A percentile compares a stretch with the other conserved stretches of the same genome.
phyloP scores from a whole-genome alignment of 306 rosid species.

The Prosopis cineraria region DNA sequence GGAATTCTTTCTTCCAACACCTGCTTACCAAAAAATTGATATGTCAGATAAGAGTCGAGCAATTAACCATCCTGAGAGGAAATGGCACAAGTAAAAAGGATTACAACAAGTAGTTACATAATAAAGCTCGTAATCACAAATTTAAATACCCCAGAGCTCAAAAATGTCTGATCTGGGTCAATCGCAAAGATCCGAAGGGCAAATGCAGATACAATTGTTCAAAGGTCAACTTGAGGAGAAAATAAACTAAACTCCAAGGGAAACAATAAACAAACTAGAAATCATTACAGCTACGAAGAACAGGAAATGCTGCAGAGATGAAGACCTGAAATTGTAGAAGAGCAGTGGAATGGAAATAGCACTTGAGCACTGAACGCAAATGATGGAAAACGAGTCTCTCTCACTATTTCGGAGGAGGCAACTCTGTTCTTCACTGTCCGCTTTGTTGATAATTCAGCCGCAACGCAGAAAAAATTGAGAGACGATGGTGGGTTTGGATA shows the following conservation, averaged over 20 bases:
- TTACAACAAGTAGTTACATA: conserved; percentile 2
- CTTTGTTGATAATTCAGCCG: conserved; percentile 8
- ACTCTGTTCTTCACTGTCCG: not conserved
- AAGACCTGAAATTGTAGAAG: conserved; percentile 38
- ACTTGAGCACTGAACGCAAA: conserved; percentile 32
- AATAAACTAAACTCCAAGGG: not conserved
- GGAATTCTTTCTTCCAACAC: conserved; percentile 44
- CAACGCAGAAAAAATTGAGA: not conserved
- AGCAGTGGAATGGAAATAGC: conserved; percentile 28
- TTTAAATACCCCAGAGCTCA: not conserved
- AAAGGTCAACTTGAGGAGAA: conserved; percentile 27
- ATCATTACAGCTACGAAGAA: conserved; percentile 9
- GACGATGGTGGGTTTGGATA: not conserved
- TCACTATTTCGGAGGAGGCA: conserved; percentile 14
- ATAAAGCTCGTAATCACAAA: not conserved
- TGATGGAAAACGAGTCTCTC: conserved; percentile 29
- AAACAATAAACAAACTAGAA: conserved; percentile 16
- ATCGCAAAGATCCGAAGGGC: conserved; percentile 11
- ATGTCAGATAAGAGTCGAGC: conserved; percentile 3
- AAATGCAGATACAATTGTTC: conserved; percentile 6
- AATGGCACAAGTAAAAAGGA: not conserved
- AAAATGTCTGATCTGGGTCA: not conserved
- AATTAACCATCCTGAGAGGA: not conserved
- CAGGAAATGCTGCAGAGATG: conserved; percentile 31
- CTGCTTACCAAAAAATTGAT: conserved; percentile 41